Evolutionary conservation across 768 basidiomycete species (phyloP).

Genomic region (Tulasnella sp.): DNA sequence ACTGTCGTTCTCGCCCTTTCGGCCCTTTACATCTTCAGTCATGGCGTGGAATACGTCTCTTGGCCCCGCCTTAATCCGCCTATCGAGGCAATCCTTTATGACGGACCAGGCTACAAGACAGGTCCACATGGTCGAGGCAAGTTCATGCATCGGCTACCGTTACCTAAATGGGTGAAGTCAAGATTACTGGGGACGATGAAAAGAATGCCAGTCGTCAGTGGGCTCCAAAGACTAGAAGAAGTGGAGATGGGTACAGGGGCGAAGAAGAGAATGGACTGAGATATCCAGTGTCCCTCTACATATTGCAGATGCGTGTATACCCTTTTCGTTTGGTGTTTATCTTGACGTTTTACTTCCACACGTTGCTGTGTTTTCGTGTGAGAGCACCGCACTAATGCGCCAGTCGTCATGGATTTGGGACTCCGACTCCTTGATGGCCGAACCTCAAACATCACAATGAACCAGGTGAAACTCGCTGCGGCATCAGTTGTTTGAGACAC

Average conservation of each 20-base stretch:
- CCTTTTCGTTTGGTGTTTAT: background rate
- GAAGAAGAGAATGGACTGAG: slow-evolving; percentile 65
- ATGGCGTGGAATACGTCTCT: slow-evolving; percentile 89
- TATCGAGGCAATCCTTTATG: slow-evolving; percentile 66
- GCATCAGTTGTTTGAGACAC: no score
- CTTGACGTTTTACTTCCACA: background rate
- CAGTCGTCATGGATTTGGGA: no score
- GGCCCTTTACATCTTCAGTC: slow-evolving; percentile 57
- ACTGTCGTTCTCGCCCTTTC: slow-evolving; percentile 48
- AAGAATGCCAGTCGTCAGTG: slow-evolving; percentile 20
- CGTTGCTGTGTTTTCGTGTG: background rate
- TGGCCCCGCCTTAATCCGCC: slow-evolving; percentile 84
- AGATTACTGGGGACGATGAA: slow-evolving; percentile 28
- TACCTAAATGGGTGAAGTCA: slow-evolving; percentile 29
- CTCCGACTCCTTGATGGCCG: no score
- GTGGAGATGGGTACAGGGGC: slow-evolving; percentile 55
- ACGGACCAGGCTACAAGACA: slow-evolving; percentile 78
- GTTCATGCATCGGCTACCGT: slow-evolving; percentile 28
- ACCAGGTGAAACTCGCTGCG: no score
- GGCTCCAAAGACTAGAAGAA: slow-evolving; percentile 41
- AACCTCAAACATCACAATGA: no score
- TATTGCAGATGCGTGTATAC: background rate
- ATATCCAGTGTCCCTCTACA: background rate
- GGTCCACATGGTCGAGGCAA: slow-evolving; percentile 61
- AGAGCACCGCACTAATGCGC: no score